Evolutionary conservation across 345 rosid species (phyloP), one percentile per base, ranked within the genome.

Genomic region (Lepidium africanum): DNA sequence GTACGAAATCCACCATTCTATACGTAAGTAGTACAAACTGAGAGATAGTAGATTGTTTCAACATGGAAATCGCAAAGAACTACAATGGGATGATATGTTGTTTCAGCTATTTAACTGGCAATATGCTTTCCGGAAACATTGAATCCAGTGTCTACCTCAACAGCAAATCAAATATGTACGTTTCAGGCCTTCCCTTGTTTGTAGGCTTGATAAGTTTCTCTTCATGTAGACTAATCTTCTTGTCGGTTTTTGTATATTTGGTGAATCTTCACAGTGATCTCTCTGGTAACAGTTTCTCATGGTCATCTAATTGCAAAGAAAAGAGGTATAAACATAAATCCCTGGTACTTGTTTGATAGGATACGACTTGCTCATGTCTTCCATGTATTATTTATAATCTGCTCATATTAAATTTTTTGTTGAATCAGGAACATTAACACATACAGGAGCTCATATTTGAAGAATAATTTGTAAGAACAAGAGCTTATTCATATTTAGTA

Each of bases 401-500:
- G 35, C 63, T 12, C 63, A 58, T 39, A 2, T 39, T 58, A 14
- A 19, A 21, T 1, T 50, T 50, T 51, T 2, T 59, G 37, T 46
- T 62, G 67, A 62, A 45, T 11, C 54, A 62, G 75, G 13, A 52
- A 71, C 10, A 21, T 52, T 32, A 71, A 71, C 45, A 41, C 69
- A 35, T 71, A 50, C 48, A 47, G 21, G 47, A 71, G 75, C 75
- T 71, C 75, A 52, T 50, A 51, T 52, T 9, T 71, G 37, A 37
- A 51, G 62, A 33, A 43, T 0, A 52, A 71, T 41, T 19, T 61
- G 23, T 21, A 21, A 21, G 23, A n/a, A n/a, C n/a, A n/a, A n/a
- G n/a, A n/a, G n/a, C n/a, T n/a, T n/a, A n/a, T n/a, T n/a, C n/a
- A n/a, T n/a, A n/a, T n/a, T n/a, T n/a, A n/a, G n/a, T n/a, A n/a